Base-by-base conservation (phyloP, 2,329 filamentous ascomycete genomes). In the Scleromitrula shiraiana region DNA sequence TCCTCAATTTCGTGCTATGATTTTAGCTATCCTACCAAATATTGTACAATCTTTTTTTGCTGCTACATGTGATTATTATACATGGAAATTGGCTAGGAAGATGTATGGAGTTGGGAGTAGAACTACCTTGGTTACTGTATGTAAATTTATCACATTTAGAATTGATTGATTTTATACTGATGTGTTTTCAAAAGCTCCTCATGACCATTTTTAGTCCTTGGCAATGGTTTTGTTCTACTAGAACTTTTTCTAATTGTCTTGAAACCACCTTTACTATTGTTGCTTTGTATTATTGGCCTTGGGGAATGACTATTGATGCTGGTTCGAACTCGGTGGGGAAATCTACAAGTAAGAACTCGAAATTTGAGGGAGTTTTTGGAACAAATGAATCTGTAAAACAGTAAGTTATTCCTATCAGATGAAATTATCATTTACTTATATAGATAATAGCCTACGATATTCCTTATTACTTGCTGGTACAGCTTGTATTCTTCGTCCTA, bases 221-320 rank as follows among this genome's bases (percentile, higher is more conserved):
- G 89, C 88, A 96, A 65, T 97, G 88, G 87, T 97, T 93, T 67
- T 93, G 85, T 68, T 93, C 89, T 1, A 91, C 89, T 0, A 78
- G 93, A 39, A 95, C 93, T 1, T 84, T 98, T 62, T 96, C 91
- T 46, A 98, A 98, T 68, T 93, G 83, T 44, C 71, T 97, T 4
- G 93, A 98, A 71, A 88, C 85, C n/a, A 86, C 85, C 0, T 69
- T 98, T 57, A 96, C 91, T 4, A 73, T 85, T 50, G 74, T 80
- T 59, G 91, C 89, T 2, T 71, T 97, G 38, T 81, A 80, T 63
- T 78, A 82, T 58, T 97, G 88, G 86, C 91, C 93, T 10, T 97
- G 93, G 90, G 72, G 79, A 49, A 75, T 87, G 66, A 72, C 82
- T 30, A 59, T 65, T 65, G 49, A 52, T 37, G 20, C 26, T 15